Conservation (phyloP, 257 asterid species). For the Cordia subcordata region DNA sequence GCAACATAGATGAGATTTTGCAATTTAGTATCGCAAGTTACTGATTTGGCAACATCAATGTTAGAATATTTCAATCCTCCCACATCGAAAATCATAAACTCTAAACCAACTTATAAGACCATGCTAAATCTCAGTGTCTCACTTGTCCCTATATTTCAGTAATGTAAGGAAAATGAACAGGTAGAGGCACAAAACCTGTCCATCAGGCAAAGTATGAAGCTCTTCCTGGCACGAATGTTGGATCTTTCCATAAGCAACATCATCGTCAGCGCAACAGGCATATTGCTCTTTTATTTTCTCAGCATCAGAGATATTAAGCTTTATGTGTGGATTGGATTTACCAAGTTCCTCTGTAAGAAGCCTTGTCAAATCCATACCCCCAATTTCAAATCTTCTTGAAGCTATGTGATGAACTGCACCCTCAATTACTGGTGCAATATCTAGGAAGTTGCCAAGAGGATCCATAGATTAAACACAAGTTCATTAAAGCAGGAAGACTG, state of each 20-base stretch:
- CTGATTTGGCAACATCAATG: too few species aligned
- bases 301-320: conserved; percentile 53
- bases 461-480: neutral
- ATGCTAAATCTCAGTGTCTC: neutral
- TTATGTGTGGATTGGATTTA: conserved; percentile 62
- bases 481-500: neutral
- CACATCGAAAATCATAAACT: too few species aligned
- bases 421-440: conserved; percentile 94
- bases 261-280: conserved; percentile 87
- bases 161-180: conserved; percentile 10
- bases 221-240: conserved; percentile 62
- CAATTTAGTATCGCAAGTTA: too few species aligned
- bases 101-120: too few species aligned
- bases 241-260: conserved; percentile 43
- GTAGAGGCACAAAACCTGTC: conserved; percentile 52
- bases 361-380: conserved; percentile 81
- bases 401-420: conserved; percentile 98
- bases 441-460: conserved; percentile 28
- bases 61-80: too few species aligned
- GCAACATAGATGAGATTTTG: too few species aligned
- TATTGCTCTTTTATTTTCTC: conserved; percentile 76
- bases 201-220: conserved; percentile 87
- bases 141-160: neutral
- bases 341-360: conserved; percentile 60
- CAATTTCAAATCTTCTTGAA: conserved; percentile 85